phyloP scores from a whole-genome alignment of 2,329 filamentous ascomycete genomes.

The Penicillium vulpinum region DNA sequence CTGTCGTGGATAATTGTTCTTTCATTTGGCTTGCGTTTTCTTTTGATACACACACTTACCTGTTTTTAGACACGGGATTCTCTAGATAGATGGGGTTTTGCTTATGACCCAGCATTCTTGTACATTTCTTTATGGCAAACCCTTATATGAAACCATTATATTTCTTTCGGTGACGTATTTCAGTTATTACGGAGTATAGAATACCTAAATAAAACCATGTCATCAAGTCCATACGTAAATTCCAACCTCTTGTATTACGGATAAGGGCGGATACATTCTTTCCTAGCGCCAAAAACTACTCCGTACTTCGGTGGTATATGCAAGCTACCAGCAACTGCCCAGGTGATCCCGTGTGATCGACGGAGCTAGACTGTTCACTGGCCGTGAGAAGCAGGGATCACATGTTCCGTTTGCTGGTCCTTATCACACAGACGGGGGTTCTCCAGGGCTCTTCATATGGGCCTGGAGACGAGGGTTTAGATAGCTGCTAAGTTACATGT shows the following conservation, averaged over 20 bases:
- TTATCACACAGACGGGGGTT: background rate
- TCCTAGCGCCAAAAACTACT: background rate
- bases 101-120: background rate
- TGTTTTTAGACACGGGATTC: background rate
- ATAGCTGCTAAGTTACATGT: background rate
- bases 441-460: background rate
- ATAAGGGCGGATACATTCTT: background rate
- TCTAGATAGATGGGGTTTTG: constrained; percentile 1
- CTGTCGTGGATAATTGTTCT: background rate
- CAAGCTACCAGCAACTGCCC: background rate
- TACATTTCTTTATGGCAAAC: background rate
- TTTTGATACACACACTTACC: background rate
- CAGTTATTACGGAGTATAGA: too few species aligned
- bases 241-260: background rate
- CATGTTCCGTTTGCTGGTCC: background rate
- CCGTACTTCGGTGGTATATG: too few species aligned
- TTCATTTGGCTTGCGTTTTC: background rate
- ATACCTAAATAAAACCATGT: background rate
- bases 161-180: too few species aligned
- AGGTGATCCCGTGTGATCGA: constrained; percentile 3
- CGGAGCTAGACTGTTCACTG: background rate
- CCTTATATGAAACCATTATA: background rate
- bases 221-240: background rate
- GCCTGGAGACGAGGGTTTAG: background rate
- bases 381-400: background rate